phyloP scores from a whole-genome alignment of 768 basidiomycete genomes.

The Leccinum uliginosum region DNA sequence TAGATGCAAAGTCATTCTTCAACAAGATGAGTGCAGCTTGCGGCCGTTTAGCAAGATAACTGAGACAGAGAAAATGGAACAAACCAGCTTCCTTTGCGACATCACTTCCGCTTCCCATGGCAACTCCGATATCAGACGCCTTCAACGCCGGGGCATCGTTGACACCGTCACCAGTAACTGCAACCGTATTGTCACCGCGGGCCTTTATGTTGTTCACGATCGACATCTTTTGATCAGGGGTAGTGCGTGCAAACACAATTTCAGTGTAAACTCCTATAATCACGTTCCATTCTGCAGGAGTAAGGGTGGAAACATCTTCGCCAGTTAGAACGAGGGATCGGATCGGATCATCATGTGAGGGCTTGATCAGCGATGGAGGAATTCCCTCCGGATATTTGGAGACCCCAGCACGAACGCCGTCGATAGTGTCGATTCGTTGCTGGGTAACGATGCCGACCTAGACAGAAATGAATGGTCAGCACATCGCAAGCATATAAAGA shows the following conservation, averaged over 20 bases:
- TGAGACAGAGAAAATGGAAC: background rate
- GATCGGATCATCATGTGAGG: conserved; percentile 33
- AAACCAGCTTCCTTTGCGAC: conserved; percentile 51
- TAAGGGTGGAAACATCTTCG: conserved; percentile 36
- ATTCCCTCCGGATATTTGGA: background rate
- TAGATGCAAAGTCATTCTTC: conserved; percentile 56
- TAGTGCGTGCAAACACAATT: conserved; percentile 54
- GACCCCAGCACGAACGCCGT: conserved; percentile 18
- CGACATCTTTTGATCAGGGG: conserved; percentile 53
- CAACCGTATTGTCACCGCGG: conserved; percentile 45
- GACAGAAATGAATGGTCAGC: background rate
- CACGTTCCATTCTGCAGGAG: conserved; percentile 36
- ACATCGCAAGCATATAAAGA: background rate
- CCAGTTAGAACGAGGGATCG: conserved; percentile 44
- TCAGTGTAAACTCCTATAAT: conserved; percentile 35
- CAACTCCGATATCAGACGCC: conserved; percentile 52
- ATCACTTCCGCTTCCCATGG: conserved; percentile 45
- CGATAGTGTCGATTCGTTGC: conserved; percentile 34
- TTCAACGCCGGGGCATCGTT: conserved; percentile 51
- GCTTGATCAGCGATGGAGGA: conserved; percentile 26
- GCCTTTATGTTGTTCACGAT: conserved; percentile 53
- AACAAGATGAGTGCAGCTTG: conserved; percentile 44
- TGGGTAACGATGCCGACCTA: conserved; percentile 43
- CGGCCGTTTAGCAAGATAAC: background rate
- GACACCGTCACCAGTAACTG: conserved; percentile 55